Evolutionary conservation across 805 yeast genomes (phyloP).

Genomic region (Isabelozyma rhagii): DNA sequence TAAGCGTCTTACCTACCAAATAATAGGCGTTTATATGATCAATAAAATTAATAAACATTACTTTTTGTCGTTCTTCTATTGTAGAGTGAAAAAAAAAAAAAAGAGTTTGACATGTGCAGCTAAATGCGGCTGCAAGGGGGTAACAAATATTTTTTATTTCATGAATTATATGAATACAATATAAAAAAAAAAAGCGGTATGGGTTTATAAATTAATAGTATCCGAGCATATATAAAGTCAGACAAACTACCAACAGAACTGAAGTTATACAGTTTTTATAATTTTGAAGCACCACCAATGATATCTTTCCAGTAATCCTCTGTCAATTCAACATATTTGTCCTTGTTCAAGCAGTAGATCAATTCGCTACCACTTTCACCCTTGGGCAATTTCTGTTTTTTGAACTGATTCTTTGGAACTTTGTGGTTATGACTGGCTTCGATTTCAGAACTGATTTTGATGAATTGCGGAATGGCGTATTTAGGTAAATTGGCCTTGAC

Average conservation of each 20-base stretch:
- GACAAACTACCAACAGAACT: no score
- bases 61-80: not conserved
- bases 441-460: conserved; percentile 63
- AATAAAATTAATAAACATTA: not conserved
- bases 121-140: not conserved
- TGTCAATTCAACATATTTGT: conserved; percentile 56
- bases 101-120: not conserved
- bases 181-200: no score
- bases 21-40: not conserved
- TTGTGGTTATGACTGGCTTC: conserved; percentile 79
- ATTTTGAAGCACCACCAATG: conserved; percentile 36
- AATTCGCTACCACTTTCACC: conserved; percentile 58
- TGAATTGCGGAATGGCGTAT: conserved; percentile 82
- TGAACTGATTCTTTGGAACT: conserved; percentile 65
- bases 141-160: no score
- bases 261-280: conserved; percentile 12
- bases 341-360: conserved; percentile 67
- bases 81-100: not conserved
- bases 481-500: conserved; percentile 55
- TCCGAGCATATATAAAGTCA: no score
- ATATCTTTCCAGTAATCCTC: conserved; percentile 52
- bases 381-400: conserved; percentile 65
- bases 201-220: no score
- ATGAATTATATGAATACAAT: no score
- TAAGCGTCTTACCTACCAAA: conserved; percentile 1